phyloP scores from a whole-genome alignment of 2,329 filamentous ascomycete species.

The Penicillium freii region DNA sequence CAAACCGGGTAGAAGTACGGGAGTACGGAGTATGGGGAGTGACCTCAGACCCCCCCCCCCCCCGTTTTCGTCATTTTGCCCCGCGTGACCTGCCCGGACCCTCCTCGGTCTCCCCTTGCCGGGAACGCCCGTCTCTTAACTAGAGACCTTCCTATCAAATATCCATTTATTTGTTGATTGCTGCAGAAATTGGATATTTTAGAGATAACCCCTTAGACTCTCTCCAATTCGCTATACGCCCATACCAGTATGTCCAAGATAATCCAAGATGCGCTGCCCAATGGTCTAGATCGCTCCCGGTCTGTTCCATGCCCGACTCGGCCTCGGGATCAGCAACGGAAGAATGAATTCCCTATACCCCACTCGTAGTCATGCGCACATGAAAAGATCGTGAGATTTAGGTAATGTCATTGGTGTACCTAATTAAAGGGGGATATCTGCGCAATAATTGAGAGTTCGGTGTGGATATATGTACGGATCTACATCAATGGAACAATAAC shows the following conservation, averaged over 20 bases:
- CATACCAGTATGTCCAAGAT: neutral
- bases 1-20: slow-evolving; percentile 25
- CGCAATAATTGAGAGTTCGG: neutral
- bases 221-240: neutral
- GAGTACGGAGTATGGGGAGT: slow-evolving; percentile 23
- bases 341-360: slow-evolving; percentile 11
- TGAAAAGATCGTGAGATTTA: slow-evolving; percentile 9
- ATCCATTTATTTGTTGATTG: neutral
- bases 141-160: neutral
- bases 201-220: neutral
- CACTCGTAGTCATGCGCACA: slow-evolving; percentile 11
- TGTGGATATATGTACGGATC: neutral
- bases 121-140: slow-evolving; percentile 10
- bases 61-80: slow-evolving; percentile 25
- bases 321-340: slow-evolving; percentile 13
- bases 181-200: neutral
- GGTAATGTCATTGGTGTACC: neutral
- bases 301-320: slow-evolving; percentile 2
- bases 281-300: slow-evolving; percentile 3
- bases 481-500: slow-evolving; percentile 1
- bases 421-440: neutral
- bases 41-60: slow-evolving; percentile 10
- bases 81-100: slow-evolving; percentile 19
- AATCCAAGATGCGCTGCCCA: neutral
- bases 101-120: slow-evolving; percentile 17